Evolutionary conservation across 495 filamentous ascomycete genomes (phyloP), one percentile per base, ranked within the genome.

Genomic region (Aspergillus asperescens): DNA sequence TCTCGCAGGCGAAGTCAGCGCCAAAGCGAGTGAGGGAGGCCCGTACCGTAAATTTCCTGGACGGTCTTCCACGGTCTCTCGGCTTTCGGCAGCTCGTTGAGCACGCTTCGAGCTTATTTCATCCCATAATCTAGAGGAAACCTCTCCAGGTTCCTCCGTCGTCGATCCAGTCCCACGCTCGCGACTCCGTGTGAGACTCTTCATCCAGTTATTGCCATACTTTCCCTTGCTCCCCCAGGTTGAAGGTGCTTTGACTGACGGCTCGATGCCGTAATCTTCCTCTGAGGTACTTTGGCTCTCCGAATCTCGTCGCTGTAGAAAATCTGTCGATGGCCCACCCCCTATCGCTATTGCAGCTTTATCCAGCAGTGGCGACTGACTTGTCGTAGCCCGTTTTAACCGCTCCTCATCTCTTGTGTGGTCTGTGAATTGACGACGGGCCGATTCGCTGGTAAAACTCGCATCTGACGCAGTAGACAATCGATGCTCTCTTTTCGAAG

Each of bases 201-300:
- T 72, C 49, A 82, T 55, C 83, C 83, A 86, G 48, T 79, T 75
- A n/a, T 65, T 70, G 19, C 67, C 68, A 34, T 65, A 64, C 40
- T 63, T 76, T 22, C 70, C 79, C 53, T 76, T 81, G 45, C 72
- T 67, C 10, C 81, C 83, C 84, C 84, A 88, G 19, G 67, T 72
- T 45, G 62, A 62, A 25, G 84, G 84, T 23, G 79, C 50, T 29
- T 81, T 80, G 29, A 84, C 48, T 2, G 77, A 72, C 22, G 79
- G 78, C 37, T 79, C 74, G 40, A 65, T 66, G 4, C 59, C 62
- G 27, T 66, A 64, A 24, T 66, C 57, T 62, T 73, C 49, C 34
- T 60, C 46, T 46, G 20, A 23, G 4, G 16, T 20, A 18, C 43
- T 31, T 10, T 54, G 54, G 54, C 46, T 46, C 34, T 68, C 69